Base-by-base conservation (phyloP, 2,329 filamentous ascomycete species). In the Leptographium galeiforme region DNA sequence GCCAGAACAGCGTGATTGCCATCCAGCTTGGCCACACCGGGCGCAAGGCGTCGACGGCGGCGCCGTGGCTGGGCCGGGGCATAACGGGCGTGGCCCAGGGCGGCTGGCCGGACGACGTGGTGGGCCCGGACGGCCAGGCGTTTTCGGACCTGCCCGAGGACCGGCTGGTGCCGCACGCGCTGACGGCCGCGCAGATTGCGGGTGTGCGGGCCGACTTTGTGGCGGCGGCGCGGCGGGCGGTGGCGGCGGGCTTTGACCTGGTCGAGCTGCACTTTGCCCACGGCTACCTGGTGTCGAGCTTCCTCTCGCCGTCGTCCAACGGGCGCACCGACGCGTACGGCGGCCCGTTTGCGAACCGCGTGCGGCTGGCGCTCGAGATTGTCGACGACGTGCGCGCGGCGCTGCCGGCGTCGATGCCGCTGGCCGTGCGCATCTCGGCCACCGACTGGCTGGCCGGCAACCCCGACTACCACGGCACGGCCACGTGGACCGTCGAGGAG, bases 211-310 rank as follows among this genome's bases (percentile, higher is more conserved):
- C 64, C 6, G 77, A 78, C 3, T 88, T 77, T 67, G 75, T 72
- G 1, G 74, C 71, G 0, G 74, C 73, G 0, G 68, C 73, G 0
- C 68, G 72, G 58, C 69, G 79, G 14, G 75, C 84, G 0, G 65
- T 87, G 2, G 70, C 72, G 33, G 79, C 78, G 1, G 86, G 85
- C 0, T 82, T 84, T 57, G 83, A 86, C 60, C 78, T 79, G 5
- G 73, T 87, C 16, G 83, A 82, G 65, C 79, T 94, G 50, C 88
- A 93, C 69, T 78, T 76, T 59, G 88, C 87, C 0, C 87, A 93
- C 61, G 87, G 87, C 1, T 93, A 90, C 63, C 75, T 93, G 0
- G 69, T 91, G 0, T 79, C 82, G 60, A 69, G 72, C 2, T 93
- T 91, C 71, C 56, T 89, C 4, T 82, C 79, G 0, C 85, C 87